Base-by-base conservation (phyloP, 495 filamentous ascomycete species). In the Penicillium cosmopolitanum region DNA sequence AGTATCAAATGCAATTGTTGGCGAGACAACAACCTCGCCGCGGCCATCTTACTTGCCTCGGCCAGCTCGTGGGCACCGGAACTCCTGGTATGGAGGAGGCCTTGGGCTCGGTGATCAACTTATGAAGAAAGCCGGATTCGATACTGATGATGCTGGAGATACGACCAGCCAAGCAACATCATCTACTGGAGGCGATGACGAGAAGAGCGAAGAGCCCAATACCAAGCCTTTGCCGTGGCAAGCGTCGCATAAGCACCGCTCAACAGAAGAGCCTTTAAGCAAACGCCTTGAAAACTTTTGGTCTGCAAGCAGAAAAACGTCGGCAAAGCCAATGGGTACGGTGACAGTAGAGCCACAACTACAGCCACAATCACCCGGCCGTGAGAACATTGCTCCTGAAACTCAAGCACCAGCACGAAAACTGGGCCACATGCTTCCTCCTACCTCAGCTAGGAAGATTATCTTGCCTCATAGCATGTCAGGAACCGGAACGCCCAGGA, bases 201-300 rank as follows among this genome's bases (percentile, higher is more conserved):
- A 77, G 53, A 63, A 64, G 48, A 68, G 65, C 8, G 74, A 69
- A 44, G 54, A 53, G 28, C 56, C 65, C 42, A 66, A 64, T 46
- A 63, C 67, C 46, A 44, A 44, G n/a, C 42, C 42, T 44, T 44
- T 18, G 16, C 16, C 42, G n/a, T 71, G 71, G 68, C 66, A 71
- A 25, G 54, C 56, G 21, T 65, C 68, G 23, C 70, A 69, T 50
- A 69, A 68, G 51, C 61, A 68, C 35, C 70, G 67, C 21, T 54
- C 62, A 8, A 52, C 60, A 11, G 74, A 77, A 31, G 75, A 77
- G 53, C 75, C 75, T n/a, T 58, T 78, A 50, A 78, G 77, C 63
- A 71, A 68, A 51, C 71, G 77, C 9, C 64, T 79, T 25, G 75
- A 79, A 48, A 73, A 64, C 50, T 77, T 78, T 58, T 78, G 77